A percentile compares a stretch with the other conserved stretches of the same genome.
Conservation (phyloP, 208 protist species). For the Leishmania mexicana region DNA sequence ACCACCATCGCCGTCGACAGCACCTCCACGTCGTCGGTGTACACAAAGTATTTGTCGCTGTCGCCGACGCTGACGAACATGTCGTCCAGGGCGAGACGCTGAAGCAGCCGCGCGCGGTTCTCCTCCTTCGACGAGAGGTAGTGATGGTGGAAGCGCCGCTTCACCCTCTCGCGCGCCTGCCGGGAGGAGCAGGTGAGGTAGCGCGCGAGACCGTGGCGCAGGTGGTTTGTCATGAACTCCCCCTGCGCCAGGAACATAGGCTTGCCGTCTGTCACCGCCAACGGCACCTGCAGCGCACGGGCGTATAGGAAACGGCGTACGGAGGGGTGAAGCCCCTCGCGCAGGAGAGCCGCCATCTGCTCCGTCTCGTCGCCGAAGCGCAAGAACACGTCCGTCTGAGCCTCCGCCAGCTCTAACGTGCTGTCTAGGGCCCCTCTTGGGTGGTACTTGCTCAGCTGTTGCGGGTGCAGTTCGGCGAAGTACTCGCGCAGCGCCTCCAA, state of each 20-base stretch:
- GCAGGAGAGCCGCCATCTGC: constrained; percentile 45
- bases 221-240: constrained; percentile 41
- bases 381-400: constrained; percentile 58
- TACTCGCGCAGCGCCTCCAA: constrained; percentile 50
- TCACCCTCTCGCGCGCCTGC: constrained; percentile 62
- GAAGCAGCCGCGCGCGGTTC: constrained; percentile 50
- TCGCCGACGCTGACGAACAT: constrained; percentile 59
- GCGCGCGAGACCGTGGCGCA: constrained; percentile 27
- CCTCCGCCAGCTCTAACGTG: constrained; percentile 52
- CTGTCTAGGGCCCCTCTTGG: constrained; percentile 35
- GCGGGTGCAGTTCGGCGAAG: constrained; percentile 66
- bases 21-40: constrained; percentile 69
- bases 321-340: constrained; percentile 61
- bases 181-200: constrained; percentile 63
- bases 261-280: constrained; percentile 64
- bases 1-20: constrained; percentile 61
- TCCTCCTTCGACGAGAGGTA: constrained; percentile 59
- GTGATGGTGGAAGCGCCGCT: constrained; percentile 57
- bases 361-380: constrained; percentile 45
- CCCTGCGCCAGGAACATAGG: constrained; percentile 51
- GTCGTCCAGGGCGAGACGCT: constrained; percentile 58
- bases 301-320: constrained; percentile 84
- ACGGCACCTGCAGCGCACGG: constrained; percentile 62
- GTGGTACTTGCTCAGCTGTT: constrained; percentile 10
- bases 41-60: constrained; percentile 89